Conservation (phyloP, 2,329 filamentous ascomycete species). For the Fusarium cyanostomum region DNA sequence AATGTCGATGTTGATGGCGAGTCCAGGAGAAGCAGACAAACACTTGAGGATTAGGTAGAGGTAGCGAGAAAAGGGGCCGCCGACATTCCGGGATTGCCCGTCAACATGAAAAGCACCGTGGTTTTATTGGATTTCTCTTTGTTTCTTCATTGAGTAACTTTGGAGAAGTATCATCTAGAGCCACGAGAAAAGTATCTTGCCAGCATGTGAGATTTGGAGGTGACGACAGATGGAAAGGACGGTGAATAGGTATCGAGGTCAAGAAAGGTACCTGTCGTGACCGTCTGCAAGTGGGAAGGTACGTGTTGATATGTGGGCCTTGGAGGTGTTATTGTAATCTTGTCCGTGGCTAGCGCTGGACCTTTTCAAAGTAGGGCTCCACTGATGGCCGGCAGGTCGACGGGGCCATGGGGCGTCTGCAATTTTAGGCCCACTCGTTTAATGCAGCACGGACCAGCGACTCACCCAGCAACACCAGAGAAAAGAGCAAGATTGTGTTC, state of each 20-base stretch:
- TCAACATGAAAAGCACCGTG: not conserved
- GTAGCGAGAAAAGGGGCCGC: not conserved
- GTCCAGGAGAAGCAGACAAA: not conserved
- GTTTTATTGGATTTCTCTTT: not conserved
- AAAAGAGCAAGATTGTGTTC: constrained; percentile 12
- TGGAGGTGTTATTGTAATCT: constrained; percentile 33
- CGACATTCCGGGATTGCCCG: not conserved
- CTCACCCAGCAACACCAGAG: constrained; percentile 42
- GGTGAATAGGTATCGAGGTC: constrained; percentile 5
- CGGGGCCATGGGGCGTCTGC: constrained; percentile 35
- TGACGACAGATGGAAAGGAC: constrained; percentile 6
- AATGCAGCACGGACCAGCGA: constrained; percentile 44
- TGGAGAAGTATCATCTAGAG: no score
- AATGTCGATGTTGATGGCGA: not conserved
- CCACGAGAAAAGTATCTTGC: not conserved
- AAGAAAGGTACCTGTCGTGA: constrained; percentile 4
- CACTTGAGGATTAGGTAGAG: not conserved
- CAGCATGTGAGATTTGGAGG: not conserved
- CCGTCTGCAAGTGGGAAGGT: constrained; percentile 24
- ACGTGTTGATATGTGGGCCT: constrained; percentile 35
- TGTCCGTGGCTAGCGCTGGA: constrained; percentile 37
- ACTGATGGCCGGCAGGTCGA: constrained; percentile 36
- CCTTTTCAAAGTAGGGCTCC: constrained; percentile 28
- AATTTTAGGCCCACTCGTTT: constrained; percentile 48
- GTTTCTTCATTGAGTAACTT: not conserved